A percentile compares a stretch with the other conserved stretches of the same genome.
These are phyloP conservation scores for Boletales sp. DNA, from an alignment of 768 basidiomycete genomes.

Conservation along the genomic window DNA sequence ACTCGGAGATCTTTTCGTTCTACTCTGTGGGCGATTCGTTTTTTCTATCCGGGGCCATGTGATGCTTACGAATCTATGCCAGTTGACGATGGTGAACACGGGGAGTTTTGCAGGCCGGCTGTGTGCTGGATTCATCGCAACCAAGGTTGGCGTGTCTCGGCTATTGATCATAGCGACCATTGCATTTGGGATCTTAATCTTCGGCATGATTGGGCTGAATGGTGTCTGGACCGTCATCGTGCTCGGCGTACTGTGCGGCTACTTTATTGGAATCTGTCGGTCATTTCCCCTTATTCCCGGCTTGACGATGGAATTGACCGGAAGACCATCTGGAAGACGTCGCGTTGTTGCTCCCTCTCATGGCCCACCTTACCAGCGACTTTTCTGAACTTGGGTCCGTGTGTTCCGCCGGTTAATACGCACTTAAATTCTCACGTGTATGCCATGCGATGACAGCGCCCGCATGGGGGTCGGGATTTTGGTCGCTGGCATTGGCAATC, in stretches of 20 bases:
- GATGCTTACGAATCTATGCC: slow-evolving; percentile 13
- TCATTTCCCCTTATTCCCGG: background rate
- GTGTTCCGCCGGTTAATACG: background rate
- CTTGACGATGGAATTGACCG: background rate
- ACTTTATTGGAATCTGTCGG: slow-evolving; percentile 43
- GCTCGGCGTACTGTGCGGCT: slow-evolving; percentile 43
- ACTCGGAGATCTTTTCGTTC: slow-evolving; percentile 47
- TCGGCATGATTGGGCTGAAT: slow-evolving; percentile 41
- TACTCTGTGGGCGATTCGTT: slow-evolving; percentile 40
- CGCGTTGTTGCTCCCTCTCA: slow-evolving; percentile 38
- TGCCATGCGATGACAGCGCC: slow-evolving; percentile 9
- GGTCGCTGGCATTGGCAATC: slow-evolving; percentile 14
- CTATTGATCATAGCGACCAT: slow-evolving; percentile 35
- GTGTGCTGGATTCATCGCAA: slow-evolving; percentile 41
- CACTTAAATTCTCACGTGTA: background rate
- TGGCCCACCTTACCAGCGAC: slow-evolving; percentile 41
- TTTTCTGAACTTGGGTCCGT: slow-evolving; percentile 50
- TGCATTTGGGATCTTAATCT: slow-evolving; percentile 35
- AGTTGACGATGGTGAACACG: slow-evolving; percentile 51
- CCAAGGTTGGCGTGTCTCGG: slow-evolving; percentile 41
- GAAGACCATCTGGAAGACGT: slow-evolving; percentile 27
- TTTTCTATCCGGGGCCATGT: background rate
- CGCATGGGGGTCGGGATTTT: slow-evolving; percentile 23
- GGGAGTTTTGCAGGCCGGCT: slow-evolving; percentile 49
- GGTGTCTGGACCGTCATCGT: slow-evolving; percentile 33